phyloP scores from a whole-genome alignment of 805 yeast species.

The Lachancea kluyveri region DNA sequence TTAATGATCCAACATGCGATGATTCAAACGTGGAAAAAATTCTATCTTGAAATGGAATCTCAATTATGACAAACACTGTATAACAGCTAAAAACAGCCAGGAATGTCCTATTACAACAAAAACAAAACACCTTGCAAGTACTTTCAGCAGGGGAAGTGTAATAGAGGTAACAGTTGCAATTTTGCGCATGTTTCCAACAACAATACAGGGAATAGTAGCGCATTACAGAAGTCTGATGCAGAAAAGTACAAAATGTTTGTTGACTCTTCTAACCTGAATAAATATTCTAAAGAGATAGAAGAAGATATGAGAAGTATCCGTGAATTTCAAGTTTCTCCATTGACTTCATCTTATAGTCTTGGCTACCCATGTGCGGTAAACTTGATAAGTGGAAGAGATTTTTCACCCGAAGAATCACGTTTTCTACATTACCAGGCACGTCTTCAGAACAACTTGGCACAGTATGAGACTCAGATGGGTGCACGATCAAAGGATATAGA shows the following conservation, averaged over 20 bases:
- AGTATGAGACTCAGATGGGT: constrained; percentile 35
- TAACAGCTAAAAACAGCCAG: constrained; percentile 1
- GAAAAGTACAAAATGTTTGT: constrained; percentile 20
- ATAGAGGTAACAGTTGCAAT: constrained; percentile 38
- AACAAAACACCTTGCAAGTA: constrained; percentile 37
- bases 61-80: constrained; percentile 1
- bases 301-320: constrained; percentile 17
- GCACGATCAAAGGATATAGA: constrained; percentile 44
- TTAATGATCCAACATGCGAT: neutral
- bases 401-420: constrained; percentile 49
- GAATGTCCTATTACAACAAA: constrained; percentile 9
- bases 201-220: constrained; percentile 8
- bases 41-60: neutral
- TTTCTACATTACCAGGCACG: constrained; percentile 40
- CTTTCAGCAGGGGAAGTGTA: constrained; percentile 39
- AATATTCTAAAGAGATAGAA: constrained; percentile 25
- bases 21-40: neutral
- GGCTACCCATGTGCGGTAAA: constrained; percentile 42
- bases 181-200: constrained; percentile 35
- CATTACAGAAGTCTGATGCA: constrained; percentile 11
- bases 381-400: constrained; percentile 45
- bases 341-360: constrained; percentile 43
- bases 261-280: constrained; percentile 17
- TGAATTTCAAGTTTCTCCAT: constrained; percentile 28
- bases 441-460: constrained; percentile 30